Conservation (phyloP, 2,329 filamentous ascomycete genomes). For the Coniochaeta sp. region DNA sequence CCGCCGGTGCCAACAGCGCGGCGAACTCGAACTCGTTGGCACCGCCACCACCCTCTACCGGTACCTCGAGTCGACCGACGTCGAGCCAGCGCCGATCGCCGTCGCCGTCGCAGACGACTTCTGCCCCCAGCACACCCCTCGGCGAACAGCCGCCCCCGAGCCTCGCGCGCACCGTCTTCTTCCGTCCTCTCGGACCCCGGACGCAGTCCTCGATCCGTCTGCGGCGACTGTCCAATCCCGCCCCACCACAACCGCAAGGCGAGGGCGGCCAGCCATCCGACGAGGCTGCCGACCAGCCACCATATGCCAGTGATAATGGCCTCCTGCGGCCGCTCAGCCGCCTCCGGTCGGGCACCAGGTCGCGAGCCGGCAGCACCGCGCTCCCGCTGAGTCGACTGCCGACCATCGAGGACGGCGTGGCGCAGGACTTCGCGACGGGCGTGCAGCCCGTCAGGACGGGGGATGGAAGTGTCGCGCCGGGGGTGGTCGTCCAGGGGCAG, state of each 20-base stretch:
- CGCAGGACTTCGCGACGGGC: neutral
- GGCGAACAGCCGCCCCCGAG: neutral
- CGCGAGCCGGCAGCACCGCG: neutral
- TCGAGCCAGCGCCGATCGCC: neutral
- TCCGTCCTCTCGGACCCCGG: neutral
- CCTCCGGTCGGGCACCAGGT: neutral
- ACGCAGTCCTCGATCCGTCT: constrained; percentile 4
- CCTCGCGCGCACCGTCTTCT: neutral
- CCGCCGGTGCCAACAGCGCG: neutral
- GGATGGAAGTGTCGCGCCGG: neutral
- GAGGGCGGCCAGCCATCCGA: too few relatives aligned
- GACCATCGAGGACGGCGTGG: neutral
- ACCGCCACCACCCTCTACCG: too few relatives aligned
- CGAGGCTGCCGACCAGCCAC: neutral
- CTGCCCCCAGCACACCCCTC: neutral
- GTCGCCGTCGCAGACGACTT: neutral
- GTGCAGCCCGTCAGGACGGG: neutral
- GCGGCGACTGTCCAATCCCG: neutral
- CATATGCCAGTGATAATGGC: neutral
- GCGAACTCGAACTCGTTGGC: neutral
- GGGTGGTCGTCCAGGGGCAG: neutral
- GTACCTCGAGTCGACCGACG: too few relatives aligned
- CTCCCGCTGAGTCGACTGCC: neutral
- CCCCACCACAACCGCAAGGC: neutral
- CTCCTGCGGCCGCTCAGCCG: neutral